phyloP scores from a whole-genome alignment of 2,329 filamentous ascomycete genomes.

The Colletotrichum chlorophyti region DNA sequence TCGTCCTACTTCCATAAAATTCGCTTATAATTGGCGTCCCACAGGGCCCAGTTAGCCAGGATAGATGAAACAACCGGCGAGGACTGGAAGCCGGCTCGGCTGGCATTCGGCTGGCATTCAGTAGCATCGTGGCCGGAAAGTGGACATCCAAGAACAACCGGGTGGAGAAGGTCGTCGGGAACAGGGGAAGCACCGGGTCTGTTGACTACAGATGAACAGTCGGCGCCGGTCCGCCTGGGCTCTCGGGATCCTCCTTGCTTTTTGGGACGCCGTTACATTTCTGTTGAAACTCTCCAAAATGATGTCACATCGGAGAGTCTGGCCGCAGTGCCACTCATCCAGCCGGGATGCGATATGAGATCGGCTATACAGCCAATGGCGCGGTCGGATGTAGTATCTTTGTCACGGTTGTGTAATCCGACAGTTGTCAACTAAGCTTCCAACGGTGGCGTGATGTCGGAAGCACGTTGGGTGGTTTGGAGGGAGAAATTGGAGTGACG shows the following conservation, averaged over 20 bases:
- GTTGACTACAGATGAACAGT: not conserved
- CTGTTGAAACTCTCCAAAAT: conserved; percentile 12
- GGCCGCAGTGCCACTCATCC: not conserved
- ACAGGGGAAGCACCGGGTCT: not conserved
- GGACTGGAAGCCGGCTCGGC: conserved; percentile 3
- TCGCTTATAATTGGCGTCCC: conserved; percentile 3
- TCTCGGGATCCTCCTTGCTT: conserved; percentile 11
- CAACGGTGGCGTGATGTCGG: conserved; percentile 15
- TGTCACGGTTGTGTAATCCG: conserved; percentile 19
- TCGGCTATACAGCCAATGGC: not conserved
- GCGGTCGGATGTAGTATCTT: not conserved
- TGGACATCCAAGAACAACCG: not conserved
- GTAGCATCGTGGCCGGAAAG: not conserved
- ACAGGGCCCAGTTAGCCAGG: conserved; percentile 1
- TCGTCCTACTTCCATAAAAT: conserved; percentile 1
- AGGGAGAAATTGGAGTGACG: not conserved
- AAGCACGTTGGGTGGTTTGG: not conserved
- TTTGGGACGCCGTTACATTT: not conserved
- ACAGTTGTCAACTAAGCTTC: not conserved
- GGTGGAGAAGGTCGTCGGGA: not conserved
- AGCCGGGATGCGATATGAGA: not conserved
- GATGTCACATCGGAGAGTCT: not conserved
- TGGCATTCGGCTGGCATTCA: not conserved
- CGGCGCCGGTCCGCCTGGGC: not conserved
- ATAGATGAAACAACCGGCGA: conserved; percentile 12